These are phyloP conservation scores for Colletotrichum truncatum DNA, from an alignment of 2,329 filamentous ascomycete species.

Conservation along the genomic window DNA sequence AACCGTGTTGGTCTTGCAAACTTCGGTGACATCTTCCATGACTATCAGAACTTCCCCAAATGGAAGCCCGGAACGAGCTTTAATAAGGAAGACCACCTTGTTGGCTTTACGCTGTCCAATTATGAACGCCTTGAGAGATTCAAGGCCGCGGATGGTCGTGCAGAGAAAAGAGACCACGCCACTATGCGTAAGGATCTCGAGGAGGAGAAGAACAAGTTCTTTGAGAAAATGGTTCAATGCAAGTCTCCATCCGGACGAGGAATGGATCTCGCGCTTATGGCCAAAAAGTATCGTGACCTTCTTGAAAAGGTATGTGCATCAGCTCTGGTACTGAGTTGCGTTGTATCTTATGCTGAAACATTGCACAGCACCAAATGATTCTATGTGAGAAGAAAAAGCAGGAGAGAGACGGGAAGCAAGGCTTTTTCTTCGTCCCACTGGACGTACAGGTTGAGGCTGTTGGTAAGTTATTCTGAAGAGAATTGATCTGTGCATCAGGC, in stretches of 20 bases:
- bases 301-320: conserved; percentile 6
- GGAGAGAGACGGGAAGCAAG: neutral
- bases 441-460: conserved; percentile 8
- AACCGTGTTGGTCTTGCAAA: conserved; percentile 27
- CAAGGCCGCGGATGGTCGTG: neutral
- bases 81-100: conserved; percentile 10
- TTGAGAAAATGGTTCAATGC: neutral
- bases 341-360: neutral
- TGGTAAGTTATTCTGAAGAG: neutral
- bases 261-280: conserved; percentile 9
- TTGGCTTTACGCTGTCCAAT: conserved; percentile 14
- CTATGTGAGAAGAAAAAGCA: neutral
- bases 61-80: neutral
- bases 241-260: neutral
- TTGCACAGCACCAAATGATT: conserved; percentile 13
- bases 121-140: neutral
- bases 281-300: neutral
- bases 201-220: conserved; percentile 5
- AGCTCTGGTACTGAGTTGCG: neutral
- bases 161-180: neutral
- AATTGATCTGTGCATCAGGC: neutral
- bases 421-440: neutral
- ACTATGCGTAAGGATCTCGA: neutral
- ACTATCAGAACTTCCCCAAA: conserved; percentile 28
- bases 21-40: conserved; percentile 28